These are phyloP conservation scores for Linderina pennispora DNA, from an alignment of 192 early-diverging fungal species.

Conservation along the genomic window DNA sequence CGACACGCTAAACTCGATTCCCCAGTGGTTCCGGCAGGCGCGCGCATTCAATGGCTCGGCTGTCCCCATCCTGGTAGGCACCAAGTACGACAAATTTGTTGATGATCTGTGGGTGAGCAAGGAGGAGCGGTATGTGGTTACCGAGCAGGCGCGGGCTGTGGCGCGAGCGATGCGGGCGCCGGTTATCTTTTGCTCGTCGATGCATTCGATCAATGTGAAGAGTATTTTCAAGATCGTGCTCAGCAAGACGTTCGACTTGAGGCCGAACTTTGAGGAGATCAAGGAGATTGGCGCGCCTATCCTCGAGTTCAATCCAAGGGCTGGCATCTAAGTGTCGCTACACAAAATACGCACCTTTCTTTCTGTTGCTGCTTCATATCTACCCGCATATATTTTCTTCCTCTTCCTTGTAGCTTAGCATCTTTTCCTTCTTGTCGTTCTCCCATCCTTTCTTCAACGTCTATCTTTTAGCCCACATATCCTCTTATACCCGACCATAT, in stretches of 20 bases:
- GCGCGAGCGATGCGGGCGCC: slow-evolving; percentile 93
- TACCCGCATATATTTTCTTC: too few relatives aligned
- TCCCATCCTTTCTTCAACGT: too few relatives aligned
- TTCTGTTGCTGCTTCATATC: too few relatives aligned
- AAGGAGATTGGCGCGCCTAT: slow-evolving; percentile 87
- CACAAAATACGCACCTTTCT: too few relatives aligned
- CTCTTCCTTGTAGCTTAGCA: too few relatives aligned
- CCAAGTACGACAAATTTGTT: slow-evolving; percentile 94
- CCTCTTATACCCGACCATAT: too few relatives aligned
- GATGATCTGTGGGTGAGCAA: slow-evolving; percentile 52
- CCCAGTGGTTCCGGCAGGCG: slow-evolving; percentile 96
- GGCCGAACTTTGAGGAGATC: slow-evolving; percentile 90
- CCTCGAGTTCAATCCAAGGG: slow-evolving; percentile 79
- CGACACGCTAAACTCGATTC: slow-evolving; percentile 86
- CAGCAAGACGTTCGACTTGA: slow-evolving; percentile 88
- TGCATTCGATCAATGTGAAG: slow-evolving; percentile 93
- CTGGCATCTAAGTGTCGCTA: too few relatives aligned
- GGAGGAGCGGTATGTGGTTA: slow-evolving; percentile 92
- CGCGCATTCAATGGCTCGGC: slow-evolving; percentile 94
- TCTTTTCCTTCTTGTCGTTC: too few relatives aligned
- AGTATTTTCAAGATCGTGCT: slow-evolving; percentile 97
- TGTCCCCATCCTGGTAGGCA: slow-evolving; percentile 91
- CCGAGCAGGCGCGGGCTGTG: slow-evolving; percentile 84
- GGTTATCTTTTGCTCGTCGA: slow-evolving; percentile 90
- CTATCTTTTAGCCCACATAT: too few relatives aligned